Conservation (phyloP, 345 rosid species). For the Durio zibethinus region DNA sequence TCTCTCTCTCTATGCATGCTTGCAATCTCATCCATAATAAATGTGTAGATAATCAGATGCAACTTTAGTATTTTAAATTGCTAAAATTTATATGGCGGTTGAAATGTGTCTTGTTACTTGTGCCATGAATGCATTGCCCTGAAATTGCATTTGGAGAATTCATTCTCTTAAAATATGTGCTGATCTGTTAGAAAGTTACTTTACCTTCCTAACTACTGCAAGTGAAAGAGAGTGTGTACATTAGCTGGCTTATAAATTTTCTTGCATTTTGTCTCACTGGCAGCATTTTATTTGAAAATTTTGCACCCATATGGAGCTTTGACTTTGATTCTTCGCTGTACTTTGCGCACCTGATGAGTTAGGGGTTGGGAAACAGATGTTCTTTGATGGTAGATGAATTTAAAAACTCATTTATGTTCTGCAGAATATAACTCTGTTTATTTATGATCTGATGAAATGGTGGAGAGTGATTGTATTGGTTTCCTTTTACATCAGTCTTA, state of each 20-base stretch:
- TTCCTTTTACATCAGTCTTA: background rate
- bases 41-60: background rate
- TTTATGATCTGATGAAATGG: background rate
- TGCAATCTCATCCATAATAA: background rate
- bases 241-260: background rate
- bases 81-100: background rate
- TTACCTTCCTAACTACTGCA: background rate
- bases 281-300: background rate
- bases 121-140: background rate
- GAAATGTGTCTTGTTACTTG: background rate
- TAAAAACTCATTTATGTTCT: background rate
- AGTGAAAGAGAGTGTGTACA: background rate
- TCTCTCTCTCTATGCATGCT: background rate
- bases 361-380: background rate
- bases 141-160: conserved; percentile 3
- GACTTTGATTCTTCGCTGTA: background rate
- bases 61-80: background rate
- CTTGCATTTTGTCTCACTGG: background rate
- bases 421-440: background rate
- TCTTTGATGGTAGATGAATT: background rate
- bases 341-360: background rate
- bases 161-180: background rate
- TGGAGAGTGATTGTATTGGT: background rate
- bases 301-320: background rate
- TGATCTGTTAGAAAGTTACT: background rate